phyloP scores from a whole-genome alignment of 139 green algal genomes.

The Asterochloris sp. region DNA sequence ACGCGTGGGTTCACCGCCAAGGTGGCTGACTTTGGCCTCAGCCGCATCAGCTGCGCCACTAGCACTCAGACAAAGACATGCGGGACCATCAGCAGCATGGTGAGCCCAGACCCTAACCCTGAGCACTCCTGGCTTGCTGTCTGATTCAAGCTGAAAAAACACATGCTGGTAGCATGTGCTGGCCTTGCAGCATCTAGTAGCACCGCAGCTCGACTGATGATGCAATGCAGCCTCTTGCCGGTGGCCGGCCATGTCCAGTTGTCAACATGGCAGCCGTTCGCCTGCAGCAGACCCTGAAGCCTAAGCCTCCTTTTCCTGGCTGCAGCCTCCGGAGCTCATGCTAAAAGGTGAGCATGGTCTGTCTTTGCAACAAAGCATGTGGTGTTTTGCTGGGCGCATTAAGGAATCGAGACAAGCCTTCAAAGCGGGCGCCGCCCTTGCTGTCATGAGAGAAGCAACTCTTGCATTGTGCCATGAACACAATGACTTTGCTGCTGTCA shows the following conservation, averaged over 20 bases:
- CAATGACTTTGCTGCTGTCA: no score
- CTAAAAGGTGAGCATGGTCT: not conserved
- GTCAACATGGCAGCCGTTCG: not conserved
- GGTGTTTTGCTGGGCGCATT: no score
- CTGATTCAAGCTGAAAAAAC: no score
- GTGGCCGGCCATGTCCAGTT: not conserved
- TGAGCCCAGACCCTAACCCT: no score
- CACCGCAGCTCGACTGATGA: no score
- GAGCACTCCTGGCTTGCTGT: constrained; percentile 26
- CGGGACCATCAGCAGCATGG: constrained; percentile 57
- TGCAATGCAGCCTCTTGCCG: not conserved
- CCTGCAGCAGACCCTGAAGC: not conserved
- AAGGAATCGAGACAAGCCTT: no score
- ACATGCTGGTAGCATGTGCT: no score
- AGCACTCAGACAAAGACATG: constrained; percentile 21
- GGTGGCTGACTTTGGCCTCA: constrained; percentile 65
- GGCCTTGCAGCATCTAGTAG: no score
- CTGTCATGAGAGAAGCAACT: no score
- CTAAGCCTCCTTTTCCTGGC: not conserved
- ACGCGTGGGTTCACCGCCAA: constrained; percentile 13
- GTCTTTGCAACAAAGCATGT: no score
- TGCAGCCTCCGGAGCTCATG: not conserved
- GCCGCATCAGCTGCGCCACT: constrained; percentile 34
- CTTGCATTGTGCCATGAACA: no score
- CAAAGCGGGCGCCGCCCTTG: no score